These are phyloP conservation scores for Oemleria cerasiformis DNA, from an alignment of 306 rosid species.

Conservation along the genomic window DNA sequence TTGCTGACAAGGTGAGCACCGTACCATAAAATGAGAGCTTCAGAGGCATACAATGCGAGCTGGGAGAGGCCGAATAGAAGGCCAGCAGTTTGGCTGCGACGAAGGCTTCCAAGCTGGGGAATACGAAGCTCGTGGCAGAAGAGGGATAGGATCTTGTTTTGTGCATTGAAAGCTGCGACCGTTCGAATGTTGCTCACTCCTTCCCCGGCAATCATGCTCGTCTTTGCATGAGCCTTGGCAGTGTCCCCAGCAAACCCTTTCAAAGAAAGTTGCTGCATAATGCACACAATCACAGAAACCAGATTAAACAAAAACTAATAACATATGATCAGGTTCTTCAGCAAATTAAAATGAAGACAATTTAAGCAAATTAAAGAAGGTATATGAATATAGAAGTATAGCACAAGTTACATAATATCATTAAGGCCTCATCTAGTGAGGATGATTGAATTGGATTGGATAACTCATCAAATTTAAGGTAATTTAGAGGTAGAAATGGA, in stretches of 20 bases:
- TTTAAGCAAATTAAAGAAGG: too few species aligned
- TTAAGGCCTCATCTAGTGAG: too few species aligned
- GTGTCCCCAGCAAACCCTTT: slow-evolving; percentile 99
- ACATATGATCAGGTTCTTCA: not conserved
- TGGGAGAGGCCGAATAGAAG: slow-evolving; percentile 82
- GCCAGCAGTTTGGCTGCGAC: slow-evolving; percentile 84
- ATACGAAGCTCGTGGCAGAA: slow-evolving; percentile 72
- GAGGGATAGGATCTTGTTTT: slow-evolving; percentile 68
- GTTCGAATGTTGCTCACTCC: slow-evolving; percentile 98
- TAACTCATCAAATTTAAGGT: too few species aligned
- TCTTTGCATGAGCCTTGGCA: slow-evolving; percentile 97
- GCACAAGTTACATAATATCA: too few species aligned
- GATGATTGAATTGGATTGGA: too few species aligned
- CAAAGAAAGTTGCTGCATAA: slow-evolving; percentile 81
- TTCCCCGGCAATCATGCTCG: slow-evolving; percentile 98
- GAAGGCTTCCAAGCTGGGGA: slow-evolving; percentile 71
- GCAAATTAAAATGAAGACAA: too few species aligned
- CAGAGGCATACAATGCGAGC: slow-evolving; percentile 85
- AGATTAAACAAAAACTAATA: slow-evolving; percentile 3
- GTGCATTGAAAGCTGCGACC: slow-evolving; percentile 97
- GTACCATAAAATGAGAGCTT: slow-evolving; percentile 90
- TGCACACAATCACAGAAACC: slow-evolving; percentile 16
- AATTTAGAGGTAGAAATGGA: too few species aligned
- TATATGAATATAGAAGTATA: too few species aligned
- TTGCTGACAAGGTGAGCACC: slow-evolving; percentile 85